Evolutionary conservation across 208 protist species (phyloP).

Genomic region (Lotmaria passim): DNA sequence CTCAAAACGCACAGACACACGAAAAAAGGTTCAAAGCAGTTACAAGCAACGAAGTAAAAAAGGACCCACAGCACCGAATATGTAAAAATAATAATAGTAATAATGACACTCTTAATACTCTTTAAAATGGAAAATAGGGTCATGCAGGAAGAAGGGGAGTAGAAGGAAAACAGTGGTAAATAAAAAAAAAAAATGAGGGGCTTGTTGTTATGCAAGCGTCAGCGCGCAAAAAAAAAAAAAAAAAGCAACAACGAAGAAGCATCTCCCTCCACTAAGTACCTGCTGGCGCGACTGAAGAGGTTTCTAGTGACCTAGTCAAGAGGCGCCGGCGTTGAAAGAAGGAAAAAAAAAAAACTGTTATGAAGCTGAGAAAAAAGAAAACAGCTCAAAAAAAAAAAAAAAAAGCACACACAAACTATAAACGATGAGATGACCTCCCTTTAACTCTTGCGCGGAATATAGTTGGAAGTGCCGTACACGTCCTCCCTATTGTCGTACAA

Average conservation of each 20-base stretch:
- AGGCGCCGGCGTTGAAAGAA: too few relatives aligned
- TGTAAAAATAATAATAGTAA: too few relatives aligned
- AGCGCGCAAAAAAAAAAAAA: background rate
- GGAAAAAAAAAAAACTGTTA: background rate
- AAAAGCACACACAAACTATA: background rate
- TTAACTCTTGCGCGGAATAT: too few relatives aligned
- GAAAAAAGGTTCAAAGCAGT: background rate
- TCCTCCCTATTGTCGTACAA: background rate
- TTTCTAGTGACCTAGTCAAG: too few relatives aligned
- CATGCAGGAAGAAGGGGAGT: background rate
- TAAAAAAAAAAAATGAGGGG: background rate
- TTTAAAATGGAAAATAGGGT: too few relatives aligned
- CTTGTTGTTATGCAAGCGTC: too few relatives aligned
- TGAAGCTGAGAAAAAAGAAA: background rate
- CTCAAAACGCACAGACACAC: background rate
- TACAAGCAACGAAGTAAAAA: background rate
- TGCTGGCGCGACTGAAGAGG: too few relatives aligned
- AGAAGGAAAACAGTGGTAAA: background rate
- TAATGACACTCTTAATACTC: too few relatives aligned
- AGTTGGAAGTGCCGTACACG: slow-evolving; percentile 9
- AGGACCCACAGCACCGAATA: background rate
- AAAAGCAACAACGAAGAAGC: too few relatives aligned
- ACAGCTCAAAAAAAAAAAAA: background rate
- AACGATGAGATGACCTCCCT: background rate
- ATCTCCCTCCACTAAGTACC: too few relatives aligned